Evolutionary conservation across 306 rosid species (phyloP), one percentile per base, ranked within the genome.

Genomic region (Rubus idaeus): DNA sequence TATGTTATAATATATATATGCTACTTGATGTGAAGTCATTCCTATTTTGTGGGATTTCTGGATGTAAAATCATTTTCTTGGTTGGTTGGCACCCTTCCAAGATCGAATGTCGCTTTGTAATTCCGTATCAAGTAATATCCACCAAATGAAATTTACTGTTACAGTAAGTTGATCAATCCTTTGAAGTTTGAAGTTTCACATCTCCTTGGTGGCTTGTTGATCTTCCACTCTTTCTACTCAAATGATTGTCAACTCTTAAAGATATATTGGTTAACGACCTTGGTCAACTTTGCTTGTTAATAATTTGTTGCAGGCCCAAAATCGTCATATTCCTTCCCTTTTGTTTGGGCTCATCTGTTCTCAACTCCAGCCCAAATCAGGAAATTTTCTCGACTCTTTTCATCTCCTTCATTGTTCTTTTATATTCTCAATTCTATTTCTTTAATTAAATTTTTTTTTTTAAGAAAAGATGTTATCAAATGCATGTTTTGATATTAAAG

Each of bases 1-100:
- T 30, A 30, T 30, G 35, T 1, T 30, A 30, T 30, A 30, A 30
- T 30, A 30, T 30, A 30, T 30, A 30, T 30, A 30, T 30, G 35
- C 35, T 30, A 30, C 35, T 30, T 30, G 35, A 30, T 30, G 47
- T 37, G 52, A 42, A 42, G 71, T 67, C 58, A 2, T 71, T 71
- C 50, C 75, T 39, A 39, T 71, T 71, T 71, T 20, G 35, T 16
- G 10, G 62, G 62, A 70, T 50, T 70, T 51, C 61, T 30, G 30
- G 75, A 70, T 70, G 2, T 2, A 4, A 26, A 74, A 68, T 44
- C 77, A 10, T 44, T 60, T 12, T 74, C 77, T 10, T 44, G 3
- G 57, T 44, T 44, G 6, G 68, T 72, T 40, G 23, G 45, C 42
- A 41, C 50, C 49, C 70, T 18, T 41, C 50, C 8, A n/a, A 63